phyloP scores from a whole-genome alignment of 345 rosid species.

The Camelina neglecta region DNA sequence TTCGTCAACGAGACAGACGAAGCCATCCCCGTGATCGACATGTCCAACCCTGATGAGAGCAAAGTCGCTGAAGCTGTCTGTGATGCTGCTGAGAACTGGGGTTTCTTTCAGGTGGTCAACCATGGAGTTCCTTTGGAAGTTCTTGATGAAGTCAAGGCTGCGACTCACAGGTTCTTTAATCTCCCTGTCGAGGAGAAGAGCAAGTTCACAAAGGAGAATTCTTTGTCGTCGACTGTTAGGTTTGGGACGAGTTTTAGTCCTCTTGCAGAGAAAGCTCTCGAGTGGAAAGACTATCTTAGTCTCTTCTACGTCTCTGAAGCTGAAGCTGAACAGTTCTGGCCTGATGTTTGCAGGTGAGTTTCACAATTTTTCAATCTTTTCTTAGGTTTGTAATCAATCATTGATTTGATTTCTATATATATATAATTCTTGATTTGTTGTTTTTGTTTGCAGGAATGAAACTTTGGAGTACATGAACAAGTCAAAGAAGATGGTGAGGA shows the following conservation, averaged over 20 bases:
- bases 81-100: conserved; percentile 60
- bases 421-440: conserved; percentile 1
- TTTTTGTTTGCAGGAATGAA: conserved; percentile 44
- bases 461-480: conserved; percentile 52
- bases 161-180: conserved; percentile 51
- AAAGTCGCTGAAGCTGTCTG: conserved; percentile 49
- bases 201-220: conserved; percentile 45
- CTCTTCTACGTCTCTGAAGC: conserved; percentile 55
- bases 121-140: conserved; percentile 55
- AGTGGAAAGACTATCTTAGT: conserved; percentile 64
- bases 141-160: conserved; percentile 46
- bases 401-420: not conserved
- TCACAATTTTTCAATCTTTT: not conserved
- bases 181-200: conserved; percentile 51
- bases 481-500: conserved; percentile 48
- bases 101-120: conserved; percentile 57
- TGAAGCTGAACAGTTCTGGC: conserved; percentile 53
- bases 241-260: conserved; percentile 53
- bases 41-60: conserved; percentile 48
- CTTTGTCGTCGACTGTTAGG: conserved; percentile 41
- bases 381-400: not conserved
- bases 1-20: conserved; percentile 42
- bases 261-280: conserved; percentile 52
- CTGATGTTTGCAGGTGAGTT: conserved; percentile 52
- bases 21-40: conserved; percentile 54